Conservation (phyloP, 306 rosid genomes). For the Albizia julibrissin region DNA sequence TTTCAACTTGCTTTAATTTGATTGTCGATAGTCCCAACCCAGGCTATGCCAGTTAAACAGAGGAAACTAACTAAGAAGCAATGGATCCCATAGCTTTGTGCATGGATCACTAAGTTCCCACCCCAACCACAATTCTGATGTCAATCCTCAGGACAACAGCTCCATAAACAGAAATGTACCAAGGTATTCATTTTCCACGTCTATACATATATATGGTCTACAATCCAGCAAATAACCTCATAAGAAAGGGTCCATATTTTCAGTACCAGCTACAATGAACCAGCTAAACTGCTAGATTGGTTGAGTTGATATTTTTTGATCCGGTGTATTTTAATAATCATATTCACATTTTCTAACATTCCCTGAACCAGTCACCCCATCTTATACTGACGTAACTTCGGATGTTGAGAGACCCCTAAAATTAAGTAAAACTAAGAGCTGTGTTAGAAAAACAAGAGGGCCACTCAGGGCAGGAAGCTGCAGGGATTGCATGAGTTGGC, state of each 20-base stretch:
- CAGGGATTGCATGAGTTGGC: not conserved
- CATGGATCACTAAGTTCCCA: not conserved
- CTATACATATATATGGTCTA: not conserved
- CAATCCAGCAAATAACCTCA: not conserved
- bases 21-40: constrained; percentile 15
- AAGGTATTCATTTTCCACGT: not conserved
- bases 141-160: constrained; percentile 9
- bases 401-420: not conserved
- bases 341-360: not conserved
- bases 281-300: not conserved
- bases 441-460: not conserved
- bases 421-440: not conserved
- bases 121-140: not conserved
- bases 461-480: not conserved
- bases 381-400: not conserved
- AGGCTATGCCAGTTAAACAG: constrained; percentile 9
- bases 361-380: not conserved
- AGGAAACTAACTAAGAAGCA: constrained; percentile 24
- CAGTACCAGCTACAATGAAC: not conserved
- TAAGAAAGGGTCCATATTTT: not conserved
- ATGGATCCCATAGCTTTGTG: not conserved
- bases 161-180: constrained; percentile 13
- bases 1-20: not conserved
- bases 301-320: not conserved
- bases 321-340: not conserved